Evolutionary conservation across 2,329 filamentous ascomycete species (phyloP).

Genomic region (Tolypocladium capitatum): DNA sequence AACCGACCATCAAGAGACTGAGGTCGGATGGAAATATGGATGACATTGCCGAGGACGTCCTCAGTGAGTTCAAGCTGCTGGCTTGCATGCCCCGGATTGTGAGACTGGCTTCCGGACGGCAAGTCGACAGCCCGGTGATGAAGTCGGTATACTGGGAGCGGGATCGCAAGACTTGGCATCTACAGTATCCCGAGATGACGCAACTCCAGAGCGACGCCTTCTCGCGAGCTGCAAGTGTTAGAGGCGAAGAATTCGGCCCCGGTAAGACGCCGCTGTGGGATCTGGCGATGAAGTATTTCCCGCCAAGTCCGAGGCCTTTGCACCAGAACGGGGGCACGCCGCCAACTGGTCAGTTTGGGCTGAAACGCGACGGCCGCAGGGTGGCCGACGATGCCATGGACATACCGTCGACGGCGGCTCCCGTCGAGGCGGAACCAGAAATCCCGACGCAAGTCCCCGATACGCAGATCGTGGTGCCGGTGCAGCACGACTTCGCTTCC

Average conservation of each 20-base stretch:
- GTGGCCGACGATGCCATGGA: conserved; percentile 14
- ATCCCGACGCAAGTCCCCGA: conserved; percentile 24
- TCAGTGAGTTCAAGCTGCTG: conserved; percentile 33
- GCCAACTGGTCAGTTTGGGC: conserved; percentile 2
- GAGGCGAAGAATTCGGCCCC: conserved; percentile 40
- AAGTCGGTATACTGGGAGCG: conserved; percentile 46
- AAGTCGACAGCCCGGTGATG: conserved; percentile 42
- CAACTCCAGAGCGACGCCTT: conserved; percentile 45
- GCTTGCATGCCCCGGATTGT: conserved; percentile 35
- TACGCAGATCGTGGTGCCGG: conserved; percentile 21
- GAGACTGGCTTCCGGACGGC: conserved; percentile 36
- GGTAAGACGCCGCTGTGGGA: conserved; percentile 39
- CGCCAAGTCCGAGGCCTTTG: conserved; percentile 23
- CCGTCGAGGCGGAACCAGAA: conserved; percentile 12
- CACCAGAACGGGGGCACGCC: neutral
- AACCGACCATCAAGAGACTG: conserved; percentile 41
- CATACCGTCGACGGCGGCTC: conserved; percentile 18
- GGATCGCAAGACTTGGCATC: conserved; percentile 43
- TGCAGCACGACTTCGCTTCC: conserved; percentile 16
- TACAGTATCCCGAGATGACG: conserved; percentile 51
- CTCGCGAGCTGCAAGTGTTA: conserved; percentile 32
- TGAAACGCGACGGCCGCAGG: conserved; percentile 12
- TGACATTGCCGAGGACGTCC: conserved; percentile 17
- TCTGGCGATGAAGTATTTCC: conserved; percentile 45
- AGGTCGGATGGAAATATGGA: conserved; percentile 35